Percentiles rank a stretch among this genome's conserved stretches.
Evolutionary conservation across 495 filamentous ascomycete species (phyloP).

Genomic region (Penicillium riverlandense): DNA sequence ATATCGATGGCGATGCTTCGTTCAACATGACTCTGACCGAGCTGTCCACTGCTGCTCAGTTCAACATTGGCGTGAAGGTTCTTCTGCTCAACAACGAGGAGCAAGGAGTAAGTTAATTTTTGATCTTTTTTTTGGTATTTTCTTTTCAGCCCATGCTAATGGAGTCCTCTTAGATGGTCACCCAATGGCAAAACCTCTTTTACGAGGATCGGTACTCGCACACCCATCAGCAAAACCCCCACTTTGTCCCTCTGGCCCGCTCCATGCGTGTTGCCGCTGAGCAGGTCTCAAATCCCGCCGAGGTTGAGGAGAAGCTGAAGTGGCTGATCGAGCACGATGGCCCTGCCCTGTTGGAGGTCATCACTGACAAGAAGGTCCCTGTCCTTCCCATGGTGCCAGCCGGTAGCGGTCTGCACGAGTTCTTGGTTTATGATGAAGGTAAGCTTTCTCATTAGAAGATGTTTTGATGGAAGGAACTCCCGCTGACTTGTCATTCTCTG

Average conservation of each 20-base stretch:
- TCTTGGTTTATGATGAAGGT: conserved; percentile 86
- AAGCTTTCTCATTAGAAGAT: conserved; percentile 4
- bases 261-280: conserved; percentile 73
- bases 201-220: conserved; percentile 90
- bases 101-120: conserved; percentile 47
- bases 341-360: conserved; percentile 60
- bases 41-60: conserved; percentile 80
- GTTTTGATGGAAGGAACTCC: background rate
- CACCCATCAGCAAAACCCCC: conserved; percentile 84
- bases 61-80: conserved; percentile 88
- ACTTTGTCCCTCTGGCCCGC: conserved; percentile 79
- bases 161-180: too few species aligned
- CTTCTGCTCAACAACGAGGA: conserved; percentile 94
- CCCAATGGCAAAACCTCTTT: conserved; percentile 66
- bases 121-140: background rate
- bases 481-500: conserved; percentile 4
- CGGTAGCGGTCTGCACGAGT: conserved; percentile 84
- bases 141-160: background rate
- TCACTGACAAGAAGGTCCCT: conserved; percentile 83
- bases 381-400: conserved; percentile 95
- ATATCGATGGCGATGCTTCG: conserved; percentile 92
- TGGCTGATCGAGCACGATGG: conserved; percentile 84
- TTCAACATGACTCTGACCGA: conserved; percentile 96
- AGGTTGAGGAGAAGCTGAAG: conserved; percentile 69
- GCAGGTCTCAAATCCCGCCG: conserved; percentile 56